Conservation (phyloP, 352 stramenopile species). For the Pythium insidiosum region DNA sequence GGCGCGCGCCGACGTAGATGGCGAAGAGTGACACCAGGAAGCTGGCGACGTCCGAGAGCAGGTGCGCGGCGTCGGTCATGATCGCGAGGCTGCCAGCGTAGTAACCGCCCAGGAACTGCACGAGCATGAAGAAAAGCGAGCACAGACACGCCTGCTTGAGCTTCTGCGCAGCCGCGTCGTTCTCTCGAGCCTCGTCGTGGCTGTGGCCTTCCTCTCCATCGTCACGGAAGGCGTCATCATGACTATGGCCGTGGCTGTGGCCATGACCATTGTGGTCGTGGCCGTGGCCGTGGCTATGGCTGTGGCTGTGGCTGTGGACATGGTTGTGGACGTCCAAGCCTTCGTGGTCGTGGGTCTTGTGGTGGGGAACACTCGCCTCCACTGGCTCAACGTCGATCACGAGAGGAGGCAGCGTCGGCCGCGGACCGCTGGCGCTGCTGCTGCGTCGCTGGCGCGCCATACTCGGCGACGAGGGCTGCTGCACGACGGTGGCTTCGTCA, state of each 20-base stretch:
- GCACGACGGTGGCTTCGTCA: no score
- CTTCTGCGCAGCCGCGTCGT: conserved; percentile 45
- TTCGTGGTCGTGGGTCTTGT: background rate
- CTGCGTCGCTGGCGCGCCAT: no score
- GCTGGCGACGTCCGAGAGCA: conserved; percentile 68
- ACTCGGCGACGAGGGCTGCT: no score
- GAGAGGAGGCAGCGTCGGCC: no score
- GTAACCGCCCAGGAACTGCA: conserved; percentile 93
- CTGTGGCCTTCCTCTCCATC: conserved; percentile 10
- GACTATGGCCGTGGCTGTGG: no score
- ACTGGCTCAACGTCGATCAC: no score
- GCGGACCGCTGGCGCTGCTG: no score
- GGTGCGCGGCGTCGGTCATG: conserved; percentile 85
- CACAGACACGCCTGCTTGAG: conserved; percentile 69
- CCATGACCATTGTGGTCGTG: no score
- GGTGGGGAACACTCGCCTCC: conserved; percentile 10
- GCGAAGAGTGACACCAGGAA: conserved; percentile 81
- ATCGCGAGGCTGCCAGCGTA: conserved; percentile 94
- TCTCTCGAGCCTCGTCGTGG: background rate
- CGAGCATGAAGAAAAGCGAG: conserved; percentile 92
- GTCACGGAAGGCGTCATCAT: conserved; percentile 13
- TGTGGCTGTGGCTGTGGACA: conserved; percentile 9
- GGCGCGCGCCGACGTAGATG: conserved; percentile 58
- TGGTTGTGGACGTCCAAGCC: conserved; percentile 5
- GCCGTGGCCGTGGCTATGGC: no score